These are phyloP conservation scores for Calocybe gangraenosa DNA, from an alignment of 768 basidiomycete species.

Conservation along the genomic window DNA sequence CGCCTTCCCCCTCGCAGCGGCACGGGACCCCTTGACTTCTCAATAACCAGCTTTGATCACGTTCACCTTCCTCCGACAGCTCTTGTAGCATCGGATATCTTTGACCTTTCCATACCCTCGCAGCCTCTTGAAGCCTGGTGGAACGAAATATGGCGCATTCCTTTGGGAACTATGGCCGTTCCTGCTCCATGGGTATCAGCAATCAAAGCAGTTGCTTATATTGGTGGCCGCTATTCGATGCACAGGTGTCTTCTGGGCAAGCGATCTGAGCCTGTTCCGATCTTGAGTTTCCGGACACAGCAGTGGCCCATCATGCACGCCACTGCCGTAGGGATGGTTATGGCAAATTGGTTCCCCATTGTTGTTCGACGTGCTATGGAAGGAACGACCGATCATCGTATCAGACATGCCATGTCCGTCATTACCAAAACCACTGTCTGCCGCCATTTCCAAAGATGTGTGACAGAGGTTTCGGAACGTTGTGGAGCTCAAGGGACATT, in stretches of 20 bases:
- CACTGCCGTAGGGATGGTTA: slow-evolving; percentile 46
- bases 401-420: slow-evolving; percentile 53
- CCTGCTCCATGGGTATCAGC: slow-evolving; percentile 47
- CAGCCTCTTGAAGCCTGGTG: slow-evolving; percentile 48
- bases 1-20: slow-evolving; percentile 49
- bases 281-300: slow-evolving; percentile 62
- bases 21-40: slow-evolving; percentile 51
- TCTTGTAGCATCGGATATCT: slow-evolving; percentile 41
- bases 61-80: slow-evolving; percentile 48
- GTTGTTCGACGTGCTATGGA: slow-evolving; percentile 34
- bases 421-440: slow-evolving; percentile 53
- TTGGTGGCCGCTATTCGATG: slow-evolving; percentile 55
- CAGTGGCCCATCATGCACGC: slow-evolving; percentile 56
- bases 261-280: slow-evolving; percentile 37
- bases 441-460: slow-evolving; percentile 48
- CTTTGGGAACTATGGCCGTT: slow-evolving; percentile 49
- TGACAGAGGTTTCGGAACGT: slow-evolving; percentile 53
- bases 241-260: slow-evolving; percentile 48
- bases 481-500: slow-evolving; percentile 67
- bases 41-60: slow-evolving; percentile 51
- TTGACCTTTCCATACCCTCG: slow-evolving; percentile 33
- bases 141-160: slow-evolving; percentile 52
- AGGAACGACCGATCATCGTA: slow-evolving; percentile 34
- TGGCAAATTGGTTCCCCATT: slow-evolving; percentile 43
- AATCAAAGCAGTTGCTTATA: slow-evolving; percentile 49